phyloP scores from a whole-genome alignment of 257 asterid genomes.

The Petunia axillaris region DNA sequence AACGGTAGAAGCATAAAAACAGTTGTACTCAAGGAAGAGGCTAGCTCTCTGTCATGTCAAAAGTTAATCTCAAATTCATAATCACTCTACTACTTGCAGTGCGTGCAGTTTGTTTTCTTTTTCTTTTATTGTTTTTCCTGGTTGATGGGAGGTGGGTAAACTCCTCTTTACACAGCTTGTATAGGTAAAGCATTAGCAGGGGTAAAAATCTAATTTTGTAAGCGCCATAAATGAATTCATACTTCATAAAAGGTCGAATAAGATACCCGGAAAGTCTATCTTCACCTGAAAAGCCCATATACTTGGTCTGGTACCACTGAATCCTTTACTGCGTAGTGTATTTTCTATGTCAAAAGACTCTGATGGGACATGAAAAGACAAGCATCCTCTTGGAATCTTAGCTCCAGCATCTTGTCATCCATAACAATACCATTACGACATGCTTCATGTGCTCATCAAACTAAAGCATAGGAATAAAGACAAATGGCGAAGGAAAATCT shows the following conservation, averaged over 20 bases:
- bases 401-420: slow-evolving; percentile 62
- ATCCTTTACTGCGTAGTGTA: slow-evolving; percentile 61
- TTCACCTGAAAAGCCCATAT: slow-evolving; percentile 83
- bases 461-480: slow-evolving; percentile 14
- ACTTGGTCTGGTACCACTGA: slow-evolving; percentile 74
- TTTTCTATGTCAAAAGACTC: slow-evolving; percentile 64
- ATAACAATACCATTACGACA: slow-evolving; percentile 2
- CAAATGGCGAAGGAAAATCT: slow-evolving; percentile 16
- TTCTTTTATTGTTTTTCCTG: background rate
- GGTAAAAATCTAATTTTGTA: background rate
- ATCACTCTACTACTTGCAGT: background rate
- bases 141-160: slow-evolving; percentile 4
- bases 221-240: slow-evolving; percentile 8
- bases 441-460: slow-evolving; percentile 27
- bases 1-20: background rate
- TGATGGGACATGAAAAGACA: slow-evolving; percentile 59
- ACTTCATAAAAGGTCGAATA: slow-evolving; percentile 19
- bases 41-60: background rate
- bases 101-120: slow-evolving; percentile 4
- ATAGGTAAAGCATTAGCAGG: background rate
- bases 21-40: background rate
- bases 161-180: background rate
- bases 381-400: slow-evolving; percentile 74
- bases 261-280: background rate
- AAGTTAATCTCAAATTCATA: background rate